These are phyloP conservation scores for Ustilago crameri DNA, from an alignment of 1,284 basidiomycete species.

Conservation along the genomic window DNA sequence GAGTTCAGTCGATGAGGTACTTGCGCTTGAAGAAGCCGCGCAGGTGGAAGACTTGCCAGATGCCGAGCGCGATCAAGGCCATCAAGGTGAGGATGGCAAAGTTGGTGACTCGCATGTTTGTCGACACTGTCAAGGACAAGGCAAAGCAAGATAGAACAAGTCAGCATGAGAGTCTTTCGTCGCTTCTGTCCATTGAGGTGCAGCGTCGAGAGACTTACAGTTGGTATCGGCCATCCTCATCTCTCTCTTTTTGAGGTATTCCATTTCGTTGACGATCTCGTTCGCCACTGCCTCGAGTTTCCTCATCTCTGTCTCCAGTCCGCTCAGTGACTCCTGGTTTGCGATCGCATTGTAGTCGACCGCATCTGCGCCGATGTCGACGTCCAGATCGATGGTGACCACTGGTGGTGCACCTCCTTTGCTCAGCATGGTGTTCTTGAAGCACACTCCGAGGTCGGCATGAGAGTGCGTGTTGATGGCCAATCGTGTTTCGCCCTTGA, in stretches of 20 bases:
- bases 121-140: slow-evolving; percentile 76
- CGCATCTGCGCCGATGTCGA: slow-evolving; percentile 97
- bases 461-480: slow-evolving; percentile 93
- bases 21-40: slow-evolving; percentile 95
- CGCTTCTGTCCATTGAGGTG: not conserved
- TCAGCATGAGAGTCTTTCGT: not conserved
- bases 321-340: slow-evolving; percentile 95
- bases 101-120: slow-evolving; percentile 87
- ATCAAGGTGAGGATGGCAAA: slow-evolving; percentile 90
- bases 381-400: slow-evolving; percentile 81
- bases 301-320: slow-evolving; percentile 96
- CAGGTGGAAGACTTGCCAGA: slow-evolving; percentile 94
- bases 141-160: not conserved
- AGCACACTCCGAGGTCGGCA: slow-evolving; percentile 94
- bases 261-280: slow-evolving; percentile 93
- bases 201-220: slow-evolving; percentile 73
- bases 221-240: slow-evolving; percentile 91
- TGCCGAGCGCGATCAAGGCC: slow-evolving; percentile 83
- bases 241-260: slow-evolving; percentile 89
- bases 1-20: slow-evolving; percentile 83
- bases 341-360: slow-evolving; percentile 99
- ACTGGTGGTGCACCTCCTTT: slow-evolving; percentile 5
- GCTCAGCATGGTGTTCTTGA: slow-evolving; percentile 74
- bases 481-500: slow-evolving; percentile 89
- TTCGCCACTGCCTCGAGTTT: slow-evolving; percentile 94